Evolutionary conservation across 2,329 filamentous ascomycete genomes (phyloP).

Genomic region (Tothia fuscella): DNA sequence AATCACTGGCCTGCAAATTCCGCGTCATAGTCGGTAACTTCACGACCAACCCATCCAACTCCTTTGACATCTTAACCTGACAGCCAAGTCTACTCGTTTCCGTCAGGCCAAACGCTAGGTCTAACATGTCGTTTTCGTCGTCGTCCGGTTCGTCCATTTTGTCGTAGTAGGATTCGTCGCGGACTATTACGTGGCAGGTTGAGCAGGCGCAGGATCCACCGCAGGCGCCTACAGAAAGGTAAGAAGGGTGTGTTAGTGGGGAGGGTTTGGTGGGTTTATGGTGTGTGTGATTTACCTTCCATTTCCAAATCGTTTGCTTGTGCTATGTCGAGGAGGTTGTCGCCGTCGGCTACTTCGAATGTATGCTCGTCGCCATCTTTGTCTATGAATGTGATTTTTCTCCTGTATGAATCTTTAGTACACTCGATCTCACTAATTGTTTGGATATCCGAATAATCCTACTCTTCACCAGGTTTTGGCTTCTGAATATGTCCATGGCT

Average conservation of each 20-base stretch:
- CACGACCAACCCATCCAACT: conserved; percentile 76
- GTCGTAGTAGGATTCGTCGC: conserved; percentile 61
- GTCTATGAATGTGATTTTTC: conserved; percentile 85
- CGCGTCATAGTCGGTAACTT: conserved; percentile 85
- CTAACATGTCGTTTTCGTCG: conserved; percentile 82
- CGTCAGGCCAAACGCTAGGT: conserved; percentile 78
- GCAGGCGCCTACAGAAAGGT: conserved; percentile 53
- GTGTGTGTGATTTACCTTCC: conserved; percentile 51
- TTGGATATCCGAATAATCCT: conserved; percentile 22
- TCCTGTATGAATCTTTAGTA: conserved; percentile 35
- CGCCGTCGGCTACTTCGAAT: conserved; percentile 70
- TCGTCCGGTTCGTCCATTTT: conserved; percentile 67
- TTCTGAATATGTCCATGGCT: conserved; percentile 70
- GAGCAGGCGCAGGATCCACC: conserved; percentile 89
- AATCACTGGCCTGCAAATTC: conserved; percentile 93
- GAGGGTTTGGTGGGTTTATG: not conserved
- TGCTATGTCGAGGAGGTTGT: conserved; percentile 91
- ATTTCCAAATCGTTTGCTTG: conserved; percentile 93
- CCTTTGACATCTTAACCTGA: conserved; percentile 83
- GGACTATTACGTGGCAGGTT: conserved; percentile 82
- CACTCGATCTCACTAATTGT: not conserved
- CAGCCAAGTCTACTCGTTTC: conserved; percentile 78
- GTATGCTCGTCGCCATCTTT: conserved; percentile 70
- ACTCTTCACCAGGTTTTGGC: conserved; percentile 89
- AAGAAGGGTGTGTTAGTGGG: conserved; percentile 7